A percentile compares a stretch with the other conserved stretches of the same genome.
These are phyloP conservation scores for Alternaria burnsii DNA, from an alignment of 2,329 filamentous ascomycete species.

Conservation along the genomic window DNA sequence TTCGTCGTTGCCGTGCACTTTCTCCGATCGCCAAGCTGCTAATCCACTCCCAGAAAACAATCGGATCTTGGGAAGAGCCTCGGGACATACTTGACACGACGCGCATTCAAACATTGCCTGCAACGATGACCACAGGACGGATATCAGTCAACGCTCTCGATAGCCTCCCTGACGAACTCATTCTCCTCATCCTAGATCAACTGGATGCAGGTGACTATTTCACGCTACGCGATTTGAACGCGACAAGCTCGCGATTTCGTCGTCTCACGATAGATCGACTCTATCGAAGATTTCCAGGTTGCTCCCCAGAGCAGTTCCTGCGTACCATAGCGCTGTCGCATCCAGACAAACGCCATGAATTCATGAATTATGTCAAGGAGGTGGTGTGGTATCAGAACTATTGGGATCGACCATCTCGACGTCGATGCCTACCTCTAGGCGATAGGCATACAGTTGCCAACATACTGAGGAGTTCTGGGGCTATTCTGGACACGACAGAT, in stretches of 20 bases:
- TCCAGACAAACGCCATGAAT: background rate
- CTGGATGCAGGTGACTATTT: constrained; percentile 5
- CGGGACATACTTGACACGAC: too few species aligned
- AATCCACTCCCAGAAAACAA: too few species aligned
- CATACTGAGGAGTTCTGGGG: background rate
- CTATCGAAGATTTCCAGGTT: constrained; percentile 11
- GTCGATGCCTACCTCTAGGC: background rate
- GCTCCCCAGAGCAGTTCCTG: constrained; percentile 12
- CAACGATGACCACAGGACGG: too few species aligned
- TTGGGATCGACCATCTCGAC: background rate
- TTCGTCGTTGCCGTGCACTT: too few species aligned
- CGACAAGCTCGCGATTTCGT: constrained; percentile 11
- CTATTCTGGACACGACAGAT: background rate
- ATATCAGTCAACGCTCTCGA: too few species aligned
- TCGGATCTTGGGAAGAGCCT: too few species aligned
- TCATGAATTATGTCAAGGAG: constrained; percentile 6
- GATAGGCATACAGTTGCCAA: constrained; percentile 4
- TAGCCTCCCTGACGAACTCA: constrained; percentile 12
- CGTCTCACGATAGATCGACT: constrained; percentile 10
- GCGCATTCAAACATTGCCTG: too few species aligned
- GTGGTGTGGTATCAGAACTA: constrained; percentile 8
- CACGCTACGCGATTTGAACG: constrained; percentile 8
- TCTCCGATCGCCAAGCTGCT: too few species aligned
- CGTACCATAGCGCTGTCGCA: constrained; percentile 10
- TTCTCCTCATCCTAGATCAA: constrained; percentile 10